Evolutionary conservation across 2,329 filamentous ascomycete species (phyloP).

Genomic region (Colletotrichum eleusines): DNA sequence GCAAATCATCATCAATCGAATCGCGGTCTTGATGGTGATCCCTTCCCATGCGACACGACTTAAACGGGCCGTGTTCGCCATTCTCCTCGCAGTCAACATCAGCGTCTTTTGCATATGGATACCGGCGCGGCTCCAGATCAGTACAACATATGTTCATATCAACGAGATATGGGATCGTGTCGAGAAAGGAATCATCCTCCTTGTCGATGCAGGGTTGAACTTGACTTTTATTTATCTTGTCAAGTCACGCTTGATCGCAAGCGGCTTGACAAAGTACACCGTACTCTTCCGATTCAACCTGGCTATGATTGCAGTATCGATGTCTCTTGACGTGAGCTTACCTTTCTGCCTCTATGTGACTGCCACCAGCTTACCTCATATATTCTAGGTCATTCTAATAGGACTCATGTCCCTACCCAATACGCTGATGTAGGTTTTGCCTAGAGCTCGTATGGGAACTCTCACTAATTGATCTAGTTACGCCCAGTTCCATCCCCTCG

Average conservation of each 20-base stretch:
- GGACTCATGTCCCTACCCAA: slow-evolving; percentile 48
- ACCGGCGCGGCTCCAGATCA: slow-evolving; percentile 58
- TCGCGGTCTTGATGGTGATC: slow-evolving; percentile 58
- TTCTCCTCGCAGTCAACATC: slow-evolving; percentile 61
- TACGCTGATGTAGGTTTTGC: slow-evolving; percentile 44
- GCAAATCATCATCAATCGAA: slow-evolving; percentile 66
- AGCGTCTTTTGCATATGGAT: slow-evolving; percentile 65
- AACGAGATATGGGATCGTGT: slow-evolving; percentile 63
- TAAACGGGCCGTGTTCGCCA: slow-evolving; percentile 57
- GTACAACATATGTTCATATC: slow-evolving; percentile 53
- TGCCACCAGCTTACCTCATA: background rate
- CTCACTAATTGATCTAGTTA: slow-evolving; percentile 40
- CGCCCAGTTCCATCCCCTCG: slow-evolving; percentile 57
- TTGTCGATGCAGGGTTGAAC: slow-evolving; percentile 61
- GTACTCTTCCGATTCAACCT: slow-evolving; percentile 54
- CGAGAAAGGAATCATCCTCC: slow-evolving; percentile 60
- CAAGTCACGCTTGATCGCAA: slow-evolving; percentile 57
- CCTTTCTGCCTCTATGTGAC: accelerated
- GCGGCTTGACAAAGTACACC: slow-evolving; percentile 62
- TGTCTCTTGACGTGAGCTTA: slow-evolving; percentile 47
- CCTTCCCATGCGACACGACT: slow-evolving; percentile 52
- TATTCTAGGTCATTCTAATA: slow-evolving; percentile 37
- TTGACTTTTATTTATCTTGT: slow-evolving; percentile 60
- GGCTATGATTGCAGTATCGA: slow-evolving; percentile 44
- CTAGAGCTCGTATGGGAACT: too few species aligned